Conservation (phyloP, 495 filamentous ascomycete species). For the Trypethelium eluteriae region DNA sequence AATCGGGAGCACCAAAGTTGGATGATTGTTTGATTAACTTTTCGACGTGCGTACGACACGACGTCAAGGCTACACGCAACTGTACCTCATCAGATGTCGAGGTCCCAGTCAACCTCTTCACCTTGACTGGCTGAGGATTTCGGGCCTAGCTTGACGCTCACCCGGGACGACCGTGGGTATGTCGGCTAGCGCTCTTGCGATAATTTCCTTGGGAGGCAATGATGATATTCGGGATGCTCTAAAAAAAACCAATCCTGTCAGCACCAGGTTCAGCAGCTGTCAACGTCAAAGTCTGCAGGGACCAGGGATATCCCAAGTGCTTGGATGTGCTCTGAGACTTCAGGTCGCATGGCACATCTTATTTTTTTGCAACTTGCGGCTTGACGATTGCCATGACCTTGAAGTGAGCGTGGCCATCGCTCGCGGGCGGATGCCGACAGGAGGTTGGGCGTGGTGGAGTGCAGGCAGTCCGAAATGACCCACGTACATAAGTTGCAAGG, state of each 20-base stretch:
- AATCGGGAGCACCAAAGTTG: not conserved
- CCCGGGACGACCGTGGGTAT: not conserved
- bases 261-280: not conserved
- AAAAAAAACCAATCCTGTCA: not conserved
- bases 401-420: not conserved
- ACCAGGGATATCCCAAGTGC: not conserved
- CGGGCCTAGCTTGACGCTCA: not conserved
- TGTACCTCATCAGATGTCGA: not conserved
- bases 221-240: not conserved
- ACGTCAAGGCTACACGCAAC: not conserved
- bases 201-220: not conserved
- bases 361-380: slow-evolving; percentile 4
- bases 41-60: not conserved
- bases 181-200: not conserved
- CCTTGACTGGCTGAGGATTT: not conserved
- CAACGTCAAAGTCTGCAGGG: slow-evolving; percentile 3
- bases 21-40: not conserved
- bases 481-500: slow-evolving; percentile 9
- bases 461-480: not conserved
- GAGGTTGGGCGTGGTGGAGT: too few relatives aligned
- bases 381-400: slow-evolving; percentile 8
- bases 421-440: not conserved
- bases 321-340: not conserved
- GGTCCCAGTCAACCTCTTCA: not conserved
- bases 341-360: not conserved